Base-by-base conservation (phyloP, 306 rosid genomes). In the Sesbania bispinosa region DNA sequence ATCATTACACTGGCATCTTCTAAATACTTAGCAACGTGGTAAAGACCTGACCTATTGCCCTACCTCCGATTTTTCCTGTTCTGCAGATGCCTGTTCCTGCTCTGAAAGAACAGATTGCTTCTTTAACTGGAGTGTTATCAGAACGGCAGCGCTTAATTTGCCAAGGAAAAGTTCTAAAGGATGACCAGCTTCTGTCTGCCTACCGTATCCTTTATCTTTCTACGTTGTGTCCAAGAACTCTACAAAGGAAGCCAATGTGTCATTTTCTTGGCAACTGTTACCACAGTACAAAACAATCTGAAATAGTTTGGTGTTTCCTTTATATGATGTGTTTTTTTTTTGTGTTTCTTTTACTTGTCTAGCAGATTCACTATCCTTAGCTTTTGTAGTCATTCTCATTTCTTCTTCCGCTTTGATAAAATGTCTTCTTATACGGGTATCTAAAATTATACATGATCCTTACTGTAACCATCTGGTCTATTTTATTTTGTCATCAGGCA, bases 71-170 rank as follows among this genome's bases (percentile, higher is more conserved):
- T 52, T 77, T 35, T 71, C 30, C 39, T 80, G 50, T 77, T 77
- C 46, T 86, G 75, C 84, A 95, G 99, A 84, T 95, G 99, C 90
- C 99, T 20, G 97, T 84, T 38, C 85, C 88, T 73, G 88, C 78
- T 69, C 36, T 84, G 71, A 84, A 84, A 74, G 88, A 80, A 63
- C 85, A 77, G 52, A 80, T 84, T 84, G 88, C 85, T 62, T 77
- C 88, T 77, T 54, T 84, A 41, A 84, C 88, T 57, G 88, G 88
- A 43, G 88, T 84, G 45, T 57, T 84, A 66, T 80, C 85, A 26
- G 85, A 84, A 66, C 76, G 35, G 23, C 88, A 84, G 65, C 88
- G 88, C 54, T 69, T 80, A 74, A 84, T 80, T 73, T 84, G 83
- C 67, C 85, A 72, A 68, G 88, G 88, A 26, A 84, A 69, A 81